phyloP scores from a whole-genome alignment of 2,329 filamentous ascomycete genomes.

The Ramularia endophylla region DNA sequence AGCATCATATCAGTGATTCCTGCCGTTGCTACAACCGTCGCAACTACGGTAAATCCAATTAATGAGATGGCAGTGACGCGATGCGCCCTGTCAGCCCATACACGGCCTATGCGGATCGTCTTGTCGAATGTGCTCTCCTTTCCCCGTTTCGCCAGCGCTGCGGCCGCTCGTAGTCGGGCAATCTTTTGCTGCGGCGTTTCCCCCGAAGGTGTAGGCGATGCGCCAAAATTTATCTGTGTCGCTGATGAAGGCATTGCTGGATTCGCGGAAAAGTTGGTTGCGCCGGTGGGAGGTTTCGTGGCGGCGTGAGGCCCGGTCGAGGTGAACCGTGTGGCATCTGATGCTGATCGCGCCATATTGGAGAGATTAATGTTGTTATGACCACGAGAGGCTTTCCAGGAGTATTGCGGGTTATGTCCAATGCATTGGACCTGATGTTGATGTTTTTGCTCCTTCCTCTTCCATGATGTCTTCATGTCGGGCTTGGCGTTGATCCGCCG shows the following conservation, averaged over 20 bases:
- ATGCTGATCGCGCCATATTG: constrained; percentile 60
- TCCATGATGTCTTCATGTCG: constrained; percentile 3
- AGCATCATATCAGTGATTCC: constrained; percentile 61
- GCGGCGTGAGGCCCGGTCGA: constrained; percentile 64
- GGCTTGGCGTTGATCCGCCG: too few species aligned
- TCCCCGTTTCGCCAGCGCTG: constrained; percentile 41
- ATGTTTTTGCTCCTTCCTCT: constrained; percentile 4
- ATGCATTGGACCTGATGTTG: constrained; percentile 9
- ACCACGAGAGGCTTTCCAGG: neutral
- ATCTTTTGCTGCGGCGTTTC: constrained; percentile 52
- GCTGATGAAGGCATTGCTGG: constrained; percentile 18
- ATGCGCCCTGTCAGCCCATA: constrained; percentile 57
- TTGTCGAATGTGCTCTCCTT: constrained; percentile 51
- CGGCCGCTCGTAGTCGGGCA: constrained; percentile 45
- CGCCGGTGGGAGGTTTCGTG: constrained; percentile 47
- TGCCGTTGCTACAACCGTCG: constrained; percentile 56
- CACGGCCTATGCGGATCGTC: constrained; percentile 47
- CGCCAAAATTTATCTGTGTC: constrained; percentile 23
- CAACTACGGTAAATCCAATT: constrained; percentile 56
- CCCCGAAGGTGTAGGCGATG: constrained; percentile 34
- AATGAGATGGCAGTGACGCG: constrained; percentile 54
- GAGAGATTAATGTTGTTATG: neutral
- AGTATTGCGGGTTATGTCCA: neutral
- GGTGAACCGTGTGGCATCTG: constrained; percentile 75
- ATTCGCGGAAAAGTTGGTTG: constrained; percentile 31